Evolutionary conservation across 129 eudicot genomes (phyloP).

Genomic region (Ambrosia trifida): DNA sequence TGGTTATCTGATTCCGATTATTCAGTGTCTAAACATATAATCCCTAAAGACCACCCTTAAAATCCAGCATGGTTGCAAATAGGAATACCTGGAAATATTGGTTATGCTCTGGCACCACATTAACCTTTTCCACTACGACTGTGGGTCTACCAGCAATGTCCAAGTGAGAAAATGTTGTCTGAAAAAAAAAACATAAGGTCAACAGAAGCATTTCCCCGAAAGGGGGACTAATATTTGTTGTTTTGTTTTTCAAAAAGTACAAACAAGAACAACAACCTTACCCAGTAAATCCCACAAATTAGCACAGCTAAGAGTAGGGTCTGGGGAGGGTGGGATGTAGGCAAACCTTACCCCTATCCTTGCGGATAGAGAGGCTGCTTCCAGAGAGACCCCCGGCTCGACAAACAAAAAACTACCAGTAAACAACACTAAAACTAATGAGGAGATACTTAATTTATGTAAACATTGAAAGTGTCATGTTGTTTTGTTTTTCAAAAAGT

Average conservation of each 20-base stretch:
- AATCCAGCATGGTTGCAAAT: slow-evolving; percentile 8
- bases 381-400: too few relatives aligned
- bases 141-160: slow-evolving; percentile 93
- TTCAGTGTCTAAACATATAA: background rate
- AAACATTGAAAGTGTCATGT: too few relatives aligned
- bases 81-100: slow-evolving; percentile 78
- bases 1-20: background rate
- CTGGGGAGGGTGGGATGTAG: too few relatives aligned
- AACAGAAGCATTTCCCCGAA: slow-evolving; percentile 7
- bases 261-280: too few relatives aligned
- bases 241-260: background rate
- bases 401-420: too few relatives aligned
- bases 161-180: slow-evolving; percentile 80
- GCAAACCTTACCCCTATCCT: too few relatives aligned
- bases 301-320: too few relatives aligned
- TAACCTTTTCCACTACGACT: slow-evolving; percentile 60
- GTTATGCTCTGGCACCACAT: slow-evolving; percentile 87
- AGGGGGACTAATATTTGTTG: background rate
- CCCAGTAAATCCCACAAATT: too few relatives aligned
- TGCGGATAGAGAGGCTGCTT: too few relatives aligned
- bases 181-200: slow-evolving; percentile 24
- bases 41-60: background rate
- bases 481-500: background rate
- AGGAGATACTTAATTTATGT: too few relatives aligned
- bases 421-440: too few relatives aligned